Conservation (phyloP, 2,329 filamentous ascomycete species). For the Coleophoma cylindrospora region DNA sequence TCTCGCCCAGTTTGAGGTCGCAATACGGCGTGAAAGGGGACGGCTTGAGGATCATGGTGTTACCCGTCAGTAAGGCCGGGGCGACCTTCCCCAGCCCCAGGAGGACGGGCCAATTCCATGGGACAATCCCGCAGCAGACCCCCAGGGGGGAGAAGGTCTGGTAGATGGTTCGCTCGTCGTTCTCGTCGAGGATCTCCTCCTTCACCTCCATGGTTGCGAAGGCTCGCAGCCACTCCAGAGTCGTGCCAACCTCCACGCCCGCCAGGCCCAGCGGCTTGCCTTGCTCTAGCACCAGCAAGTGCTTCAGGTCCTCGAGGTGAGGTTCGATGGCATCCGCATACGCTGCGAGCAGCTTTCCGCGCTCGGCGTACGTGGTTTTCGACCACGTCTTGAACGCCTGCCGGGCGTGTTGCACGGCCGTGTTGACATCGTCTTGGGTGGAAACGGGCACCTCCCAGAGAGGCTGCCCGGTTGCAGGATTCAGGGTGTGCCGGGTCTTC, state of each 20-base stretch:
- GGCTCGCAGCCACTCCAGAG: conserved; percentile 3
- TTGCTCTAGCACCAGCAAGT: conserved; percentile 41
- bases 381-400: conserved; percentile 43
- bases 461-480: conserved; percentile 12
- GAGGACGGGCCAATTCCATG: conserved; percentile 52
- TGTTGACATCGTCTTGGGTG: conserved; percentile 24
- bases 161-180: conserved; percentile 1
- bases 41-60: conserved; percentile 50
- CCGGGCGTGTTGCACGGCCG: conserved; percentile 26
- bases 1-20: conserved; percentile 45
- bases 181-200: conserved; percentile 2
- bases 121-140: conserved; percentile 47
- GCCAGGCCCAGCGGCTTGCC: conserved; percentile 41
- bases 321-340: conserved; percentile 7
- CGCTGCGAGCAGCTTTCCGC: conserved; percentile 31
- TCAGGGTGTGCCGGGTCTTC: conserved; percentile 12
- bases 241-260: conserved; percentile 7
- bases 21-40: conserved; percentile 50
- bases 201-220: conserved; percentile 4
- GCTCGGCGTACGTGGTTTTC: conserved; percentile 35
- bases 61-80: conserved; percentile 43
- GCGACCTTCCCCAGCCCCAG: conserved; percentile 43
- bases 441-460: conserved; percentile 30
- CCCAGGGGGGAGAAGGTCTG: conserved; percentile 39
- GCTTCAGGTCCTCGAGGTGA: conserved; percentile 35